These are phyloP conservation scores for Moricandia arvensis DNA, from an alignment of 345 rosid species.

Conservation along the genomic window DNA sequence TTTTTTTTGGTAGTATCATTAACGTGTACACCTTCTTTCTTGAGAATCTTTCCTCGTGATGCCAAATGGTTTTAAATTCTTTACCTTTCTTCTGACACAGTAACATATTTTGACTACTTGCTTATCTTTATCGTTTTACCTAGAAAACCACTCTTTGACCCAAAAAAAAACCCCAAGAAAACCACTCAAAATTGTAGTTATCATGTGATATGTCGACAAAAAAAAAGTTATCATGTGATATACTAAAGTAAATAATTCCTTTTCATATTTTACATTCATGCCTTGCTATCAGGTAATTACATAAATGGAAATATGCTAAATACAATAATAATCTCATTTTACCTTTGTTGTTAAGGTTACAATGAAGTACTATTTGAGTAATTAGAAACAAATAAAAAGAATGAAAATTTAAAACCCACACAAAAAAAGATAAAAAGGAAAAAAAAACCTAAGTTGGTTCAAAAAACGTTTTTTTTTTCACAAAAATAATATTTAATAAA, in stretches of 20 bases:
- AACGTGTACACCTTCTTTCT: constrained; percentile 17
- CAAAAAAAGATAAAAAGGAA: neutral
- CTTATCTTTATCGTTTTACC: neutral
- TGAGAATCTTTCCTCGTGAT: constrained; percentile 21
- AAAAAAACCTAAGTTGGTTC: neutral
- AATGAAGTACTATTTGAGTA: neutral
- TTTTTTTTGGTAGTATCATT: neutral
- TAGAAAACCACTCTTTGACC: neutral
- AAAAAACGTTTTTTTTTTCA: too few species aligned
- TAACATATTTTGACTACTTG: constrained; percentile 12
- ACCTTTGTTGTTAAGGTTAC: neutral
- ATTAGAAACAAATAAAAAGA: neutral
- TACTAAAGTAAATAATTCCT: neutral
- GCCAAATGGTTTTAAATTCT: constrained; percentile 13
- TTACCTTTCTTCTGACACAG: constrained; percentile 17
- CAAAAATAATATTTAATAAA: too few species aligned
- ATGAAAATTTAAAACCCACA: neutral
- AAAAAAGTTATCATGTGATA: too few species aligned
- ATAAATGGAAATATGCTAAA: neutral
- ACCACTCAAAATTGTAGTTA: neutral
- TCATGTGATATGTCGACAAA: too few species aligned
- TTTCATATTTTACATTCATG: neutral
- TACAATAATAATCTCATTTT: neutral
- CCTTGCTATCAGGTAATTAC: neutral
- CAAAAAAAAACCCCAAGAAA: neutral